Conservation (phyloP, 805 yeast species). For the Cyberlindnera subsufficiens region DNA sequence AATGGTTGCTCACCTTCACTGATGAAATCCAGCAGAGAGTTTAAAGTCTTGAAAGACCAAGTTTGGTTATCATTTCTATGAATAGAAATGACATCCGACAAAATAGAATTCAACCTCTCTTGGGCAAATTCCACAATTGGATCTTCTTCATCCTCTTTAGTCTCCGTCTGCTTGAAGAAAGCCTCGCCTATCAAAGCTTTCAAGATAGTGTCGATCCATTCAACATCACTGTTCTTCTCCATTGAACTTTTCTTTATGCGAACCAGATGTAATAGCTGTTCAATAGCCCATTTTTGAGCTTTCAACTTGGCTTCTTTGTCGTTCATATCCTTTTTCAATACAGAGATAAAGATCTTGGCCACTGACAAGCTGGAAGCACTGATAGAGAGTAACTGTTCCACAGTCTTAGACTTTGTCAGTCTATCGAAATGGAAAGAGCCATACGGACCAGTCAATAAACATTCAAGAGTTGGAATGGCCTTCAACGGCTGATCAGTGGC, state of each 20-base stretch:
- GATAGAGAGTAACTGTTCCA: slow-evolving; percentile 26
- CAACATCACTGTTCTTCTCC: slow-evolving; percentile 15
- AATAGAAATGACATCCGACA: slow-evolving; percentile 48
- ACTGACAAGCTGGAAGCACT: slow-evolving; percentile 10
- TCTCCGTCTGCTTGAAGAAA: slow-evolving; percentile 19
- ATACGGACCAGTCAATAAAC: slow-evolving; percentile 35
- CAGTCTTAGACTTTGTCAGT: slow-evolving; percentile 66
- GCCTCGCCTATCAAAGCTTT: slow-evolving; percentile 26
- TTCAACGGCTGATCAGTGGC: slow-evolving; percentile 32
- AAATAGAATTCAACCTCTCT: slow-evolving; percentile 63
- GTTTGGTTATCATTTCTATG: slow-evolving; percentile 39
- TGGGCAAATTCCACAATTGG: slow-evolving; percentile 39
- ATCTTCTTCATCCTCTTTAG: slow-evolving; percentile 9
- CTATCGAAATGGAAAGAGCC: slow-evolving; percentile 72
- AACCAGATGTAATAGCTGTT: slow-evolving; percentile 47
- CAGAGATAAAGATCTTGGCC: slow-evolving; percentile 14
- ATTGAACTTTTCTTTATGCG: slow-evolving; percentile 35
- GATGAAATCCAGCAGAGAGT: slow-evolving; percentile 27
- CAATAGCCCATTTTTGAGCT: slow-evolving; percentile 48
- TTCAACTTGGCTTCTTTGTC: slow-evolving; percentile 13
- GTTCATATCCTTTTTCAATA: slow-evolving; percentile 9
- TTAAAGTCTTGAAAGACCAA: slow-evolving; percentile 57
- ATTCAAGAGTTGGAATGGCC: slow-evolving; percentile 26
- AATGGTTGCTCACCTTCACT: slow-evolving; percentile 23
- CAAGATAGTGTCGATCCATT: slow-evolving; percentile 27